phyloP scores from a whole-genome alignment of 2,329 filamentous ascomycete species.

The Calcarisporium arbuscula region DNA sequence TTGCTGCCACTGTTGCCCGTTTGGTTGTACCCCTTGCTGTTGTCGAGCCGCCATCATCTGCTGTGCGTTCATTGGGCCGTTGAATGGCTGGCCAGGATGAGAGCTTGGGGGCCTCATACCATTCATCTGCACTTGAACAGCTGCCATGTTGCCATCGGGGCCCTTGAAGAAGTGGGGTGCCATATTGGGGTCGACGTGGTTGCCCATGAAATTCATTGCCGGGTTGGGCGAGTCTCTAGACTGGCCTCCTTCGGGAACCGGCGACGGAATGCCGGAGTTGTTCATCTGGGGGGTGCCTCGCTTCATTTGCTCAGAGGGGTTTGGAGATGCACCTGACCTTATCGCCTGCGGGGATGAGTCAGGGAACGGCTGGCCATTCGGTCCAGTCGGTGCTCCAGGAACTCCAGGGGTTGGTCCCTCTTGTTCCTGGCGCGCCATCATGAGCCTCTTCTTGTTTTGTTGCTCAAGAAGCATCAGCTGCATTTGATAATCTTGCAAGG shows the following conservation, averaged over 20 bases:
- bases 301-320: constrained; percentile 73
- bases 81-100: constrained; percentile 54
- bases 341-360: constrained; percentile 65
- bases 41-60: constrained; percentile 51
- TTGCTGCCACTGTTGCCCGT: constrained; percentile 33
- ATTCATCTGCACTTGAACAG: constrained; percentile 48
- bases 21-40: constrained; percentile 20
- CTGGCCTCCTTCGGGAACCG: constrained; percentile 61
- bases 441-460: constrained; percentile 78
- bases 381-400: constrained; percentile 45
- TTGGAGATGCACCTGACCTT: constrained; percentile 66
- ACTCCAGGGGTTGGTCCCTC: constrained; percentile 45
- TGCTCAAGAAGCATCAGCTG: constrained; percentile 81
- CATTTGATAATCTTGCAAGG: constrained; percentile 84
- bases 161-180: constrained; percentile 53
- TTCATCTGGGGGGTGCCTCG: constrained; percentile 69
- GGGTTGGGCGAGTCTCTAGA: constrained; percentile 60
- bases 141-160: constrained; percentile 51
- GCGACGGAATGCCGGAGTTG: constrained; percentile 62
- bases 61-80: constrained; percentile 51
- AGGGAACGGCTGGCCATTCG: constrained; percentile 58
- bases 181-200: constrained; percentile 57
- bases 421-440: constrained; percentile 78
- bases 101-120: constrained; percentile 65
- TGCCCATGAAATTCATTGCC: constrained; percentile 56